Evolutionary conservation across 176 grass and related monocot genomes (phyloP), one percentile per base, ranked within the genome.

Genomic region (Oryza rufipogon): DNA sequence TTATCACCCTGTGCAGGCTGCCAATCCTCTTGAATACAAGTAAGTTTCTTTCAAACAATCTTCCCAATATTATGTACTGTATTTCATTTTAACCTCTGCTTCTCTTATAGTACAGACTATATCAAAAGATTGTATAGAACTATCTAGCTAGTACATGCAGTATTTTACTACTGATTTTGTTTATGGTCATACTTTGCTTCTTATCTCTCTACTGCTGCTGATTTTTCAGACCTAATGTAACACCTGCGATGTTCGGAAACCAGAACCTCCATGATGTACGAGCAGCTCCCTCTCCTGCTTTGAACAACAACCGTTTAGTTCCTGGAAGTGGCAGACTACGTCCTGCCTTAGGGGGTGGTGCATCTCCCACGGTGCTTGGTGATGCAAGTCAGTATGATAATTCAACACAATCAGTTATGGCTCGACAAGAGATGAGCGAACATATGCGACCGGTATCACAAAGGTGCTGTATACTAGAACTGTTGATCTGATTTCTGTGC

Each of bases 21-120:
- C 70, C 51, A 49, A 83, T 79, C 41, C 80, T 80, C 75, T 13
- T 80, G 69, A 69, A 80, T 75, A 81, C 44, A 89, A 52, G 87
- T 90, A 68, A 87, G 80, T 83, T 64, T 64, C 7, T 83, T 80
- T 54, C 11, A 74, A 84, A 58, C 34, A 47, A 9, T 32, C 34
- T 71, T 52, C 23, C 73, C 30, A 44, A 56, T 77, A 33, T 73
- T 32, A 25, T 56, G 23, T 28, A 67, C 33, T 34, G 0, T 75
- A 26, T 20, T 54, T 16, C 33, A 10, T 84, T 78, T 88, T 81
- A 60, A 23, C 56, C 70, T 82, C 3, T 33, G 41, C 28, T 45
- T 39, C 3, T 74, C 13, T 75, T 28, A 51, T 36, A 63, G 30
- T 63, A 66, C 23, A 74, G 49, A 79, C 51, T 83, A 64, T 54